Conservation (phyloP, 805 yeast species). For the Monosporozyma aquatica region DNA sequence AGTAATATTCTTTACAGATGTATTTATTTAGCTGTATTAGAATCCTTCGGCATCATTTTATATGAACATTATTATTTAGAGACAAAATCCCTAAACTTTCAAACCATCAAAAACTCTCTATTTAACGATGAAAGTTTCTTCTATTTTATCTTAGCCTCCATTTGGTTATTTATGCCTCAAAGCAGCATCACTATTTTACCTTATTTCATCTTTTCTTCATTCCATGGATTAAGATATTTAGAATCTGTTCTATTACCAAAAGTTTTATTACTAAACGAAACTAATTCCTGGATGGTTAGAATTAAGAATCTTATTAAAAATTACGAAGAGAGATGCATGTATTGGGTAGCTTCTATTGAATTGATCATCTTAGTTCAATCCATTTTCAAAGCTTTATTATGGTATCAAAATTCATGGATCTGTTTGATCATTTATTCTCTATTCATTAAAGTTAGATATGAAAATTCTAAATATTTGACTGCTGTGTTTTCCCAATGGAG, state of each 20-base stretch:
- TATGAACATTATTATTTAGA: constrained; percentile 43
- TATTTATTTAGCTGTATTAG: constrained; percentile 54
- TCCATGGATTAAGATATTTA: constrained; percentile 70
- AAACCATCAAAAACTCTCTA: constrained; percentile 14
- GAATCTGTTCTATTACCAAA: constrained; percentile 61
- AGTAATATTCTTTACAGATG: constrained; percentile 45
- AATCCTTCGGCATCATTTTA: constrained; percentile 68
- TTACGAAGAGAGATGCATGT: constrained; percentile 52
- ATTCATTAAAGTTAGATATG: constrained; percentile 71
- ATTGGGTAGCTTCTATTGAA: constrained; percentile 53
- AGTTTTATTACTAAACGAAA: constrained; percentile 24
- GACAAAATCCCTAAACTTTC: constrained; percentile 11
- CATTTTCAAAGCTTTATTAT: constrained; percentile 47
- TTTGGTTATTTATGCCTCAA: constrained; percentile 50
- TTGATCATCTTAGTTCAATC: constrained; percentile 35
- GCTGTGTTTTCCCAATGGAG: constrained; percentile 60
- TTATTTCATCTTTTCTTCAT: constrained; percentile 64
- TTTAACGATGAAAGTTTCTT: constrained; percentile 62
- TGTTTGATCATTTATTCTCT: constrained; percentile 44
- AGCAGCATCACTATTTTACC: constrained; percentile 60
- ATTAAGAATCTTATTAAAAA: constrained; percentile 36
- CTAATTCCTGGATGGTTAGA: constrained; percentile 23
- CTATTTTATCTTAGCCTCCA: constrained; percentile 50
- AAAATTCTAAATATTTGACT: constrained; percentile 65
- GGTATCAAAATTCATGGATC: constrained; percentile 54